Percentiles rank a stretch among this genome's conserved stretches.
Conservation (phyloP, 768 basidiomycete genomes). For the Dendrothele bispora region DNA sequence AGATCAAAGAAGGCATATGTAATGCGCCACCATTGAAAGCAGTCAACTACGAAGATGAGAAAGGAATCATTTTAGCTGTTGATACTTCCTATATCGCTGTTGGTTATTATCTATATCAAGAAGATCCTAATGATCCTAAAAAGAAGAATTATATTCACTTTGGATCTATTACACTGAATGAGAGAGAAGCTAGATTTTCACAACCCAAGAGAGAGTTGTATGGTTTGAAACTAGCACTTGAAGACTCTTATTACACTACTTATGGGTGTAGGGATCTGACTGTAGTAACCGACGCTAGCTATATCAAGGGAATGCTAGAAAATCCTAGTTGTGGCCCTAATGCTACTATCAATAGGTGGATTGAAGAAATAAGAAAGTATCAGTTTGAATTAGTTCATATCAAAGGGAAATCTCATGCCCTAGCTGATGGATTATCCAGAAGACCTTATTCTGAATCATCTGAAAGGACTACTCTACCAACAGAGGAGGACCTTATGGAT, state of each 20-base stretch:
- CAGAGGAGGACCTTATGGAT: too few relatives aligned
- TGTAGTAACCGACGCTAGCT: slow-evolving; percentile 38
- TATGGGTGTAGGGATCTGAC: slow-evolving; percentile 25
- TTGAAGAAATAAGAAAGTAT: slow-evolving; percentile 38
- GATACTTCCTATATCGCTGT: slow-evolving; percentile 26
- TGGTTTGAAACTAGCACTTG: slow-evolving; percentile 29
- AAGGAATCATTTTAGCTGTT: slow-evolving; percentile 28
- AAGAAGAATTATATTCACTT: slow-evolving; percentile 17
- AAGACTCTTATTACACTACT: slow-evolving; percentile 17
- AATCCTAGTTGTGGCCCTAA: slow-evolving; percentile 35
- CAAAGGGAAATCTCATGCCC: too few relatives aligned
- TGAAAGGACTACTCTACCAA: too few relatives aligned
- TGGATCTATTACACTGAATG: slow-evolving; percentile 33
- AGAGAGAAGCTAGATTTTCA: slow-evolving; percentile 30
- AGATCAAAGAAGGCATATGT: slow-evolving; percentile 17
- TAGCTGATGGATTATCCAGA: too few relatives aligned
- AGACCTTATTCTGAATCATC: too few relatives aligned
- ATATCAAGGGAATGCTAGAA: slow-evolving; percentile 45
- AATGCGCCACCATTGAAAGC: slow-evolving; percentile 21
- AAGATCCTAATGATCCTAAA: slow-evolving; percentile 11
- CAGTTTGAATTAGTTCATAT: too few relatives aligned
- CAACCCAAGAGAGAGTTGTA: slow-evolving; percentile 41
- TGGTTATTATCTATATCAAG: slow-evolving; percentile 20
- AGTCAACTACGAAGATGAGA: slow-evolving; percentile 26
- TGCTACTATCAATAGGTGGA: slow-evolving; percentile 41